Base-by-base conservation (phyloP, 805 yeast genomes). In the Pichia deserticola region DNA sequence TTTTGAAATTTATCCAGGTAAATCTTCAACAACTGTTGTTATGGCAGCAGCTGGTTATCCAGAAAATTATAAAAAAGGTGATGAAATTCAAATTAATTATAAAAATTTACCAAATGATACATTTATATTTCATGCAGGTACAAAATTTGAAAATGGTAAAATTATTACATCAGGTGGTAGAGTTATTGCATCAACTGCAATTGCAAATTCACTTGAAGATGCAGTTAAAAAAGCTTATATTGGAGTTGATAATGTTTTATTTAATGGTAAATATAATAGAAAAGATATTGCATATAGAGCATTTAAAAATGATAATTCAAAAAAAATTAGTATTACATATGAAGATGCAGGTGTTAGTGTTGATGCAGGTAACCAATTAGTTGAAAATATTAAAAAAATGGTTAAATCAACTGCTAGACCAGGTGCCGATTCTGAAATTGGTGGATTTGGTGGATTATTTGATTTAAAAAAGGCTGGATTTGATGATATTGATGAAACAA, bases 21-120 rank as follows among this genome's bases (percentile, higher is more conserved):
- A 78, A 40, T 88, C 75, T 58, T 82, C 96, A 42, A 84, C 97
- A 32, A 92, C 98, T 7, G 98, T 93, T 32, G 97, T 93, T 6
- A 76, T 92, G 79, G 82, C 98, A 40, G 98, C 99, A 50, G 96
- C 89, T 55, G 99, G 99, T 3, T 93, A 93, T 67, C 99, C 99
- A 9, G 95, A 86, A 60, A 55, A 80, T 5, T 95, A 95, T 67
- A 69, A 69, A 15, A 92, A 89, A 70, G 96, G 96, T 48, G 96
- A 92, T 60, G 83, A 74, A 61, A 92, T 93, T 63, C 79, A 82
- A 3, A 68, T 90, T 48, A 12, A 42, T 36, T 53, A 63, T 28
- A 65, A 68, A 13, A 54, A 61, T 15, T 64, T 76, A 38, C 81
- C 86, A 11, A 70, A 70, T 39, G 74, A 83, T 59, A 80, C 93